Evolutionary conservation across 768 basidiomycete genomes (phyloP), one percentile per base, ranked within the genome.

Genomic region (Lactifluus hygrophoroides): DNA sequence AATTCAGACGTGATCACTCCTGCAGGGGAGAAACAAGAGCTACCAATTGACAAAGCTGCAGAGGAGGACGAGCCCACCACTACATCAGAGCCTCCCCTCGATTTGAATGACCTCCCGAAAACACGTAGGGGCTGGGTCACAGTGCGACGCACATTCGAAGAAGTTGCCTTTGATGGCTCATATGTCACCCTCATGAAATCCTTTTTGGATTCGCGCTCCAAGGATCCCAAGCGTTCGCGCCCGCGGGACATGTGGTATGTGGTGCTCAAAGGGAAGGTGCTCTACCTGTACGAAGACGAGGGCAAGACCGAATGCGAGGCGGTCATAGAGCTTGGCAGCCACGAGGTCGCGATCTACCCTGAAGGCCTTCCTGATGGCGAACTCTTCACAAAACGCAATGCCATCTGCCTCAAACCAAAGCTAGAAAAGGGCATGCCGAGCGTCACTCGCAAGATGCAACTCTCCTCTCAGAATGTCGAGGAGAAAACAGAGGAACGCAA

Each of bases 281-380:
- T 98, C 30, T 97, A 92, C 72, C 75, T 98, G 21, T 97, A 96
- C 73, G 93, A 95, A 71, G 90, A 94, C 71, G 93, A 96, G 72
- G 78, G 76, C 16, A 90, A 90, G 85, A 80, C 80, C 53, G 94
- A 97, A 64, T 94, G 91, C 72, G 87, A 86, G 67, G 92, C 86
- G 3, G 94, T 86, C n/a, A 79, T 98, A 44, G 89, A 95, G 69
- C 74, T 97, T 55, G 78, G 86, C 53, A 77, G 84, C 16, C 88
- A 93, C 69, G 80, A 86, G 51, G 87, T 94, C 46, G 72, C 77
- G 30, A 74, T 97, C 47, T 90, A 78, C 67, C 88, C 88, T 21
- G 84, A 87, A 64, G 83, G 81, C 5, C 75, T 88, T 30, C 73
- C 79, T 58, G 93, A 96, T 63, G 95, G 88, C 48, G 94, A 98